A percentile compares a stretch with the other conserved stretches of the same genome.
Conservation (phyloP, 768 basidiomycete genomes). For the Lactarius vividus region DNA sequence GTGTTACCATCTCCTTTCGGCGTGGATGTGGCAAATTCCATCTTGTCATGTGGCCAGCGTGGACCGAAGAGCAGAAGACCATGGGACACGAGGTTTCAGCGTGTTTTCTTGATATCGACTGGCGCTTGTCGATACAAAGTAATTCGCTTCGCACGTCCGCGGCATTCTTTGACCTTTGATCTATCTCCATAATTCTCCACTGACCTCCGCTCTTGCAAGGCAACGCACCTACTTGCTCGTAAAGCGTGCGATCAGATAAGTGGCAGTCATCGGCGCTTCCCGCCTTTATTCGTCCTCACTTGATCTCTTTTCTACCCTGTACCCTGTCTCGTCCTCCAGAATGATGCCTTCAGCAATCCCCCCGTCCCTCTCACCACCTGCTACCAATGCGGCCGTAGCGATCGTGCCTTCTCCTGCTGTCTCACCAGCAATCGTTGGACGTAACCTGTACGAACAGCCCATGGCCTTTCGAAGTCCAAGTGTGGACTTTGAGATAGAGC, state of each 20-base stretch:
- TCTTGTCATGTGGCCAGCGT: conserved; percentile 12
- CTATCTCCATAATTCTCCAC: conserved; percentile 7
- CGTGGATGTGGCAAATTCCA: background rate
- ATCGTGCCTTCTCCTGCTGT: conserved; percentile 26
- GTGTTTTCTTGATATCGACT: conserved; percentile 21
- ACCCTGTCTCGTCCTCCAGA: conserved; percentile 13
- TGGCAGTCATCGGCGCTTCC: conserved; percentile 16
- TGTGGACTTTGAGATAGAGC: conserved; percentile 66
- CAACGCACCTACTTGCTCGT: background rate
- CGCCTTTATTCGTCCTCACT: background rate
- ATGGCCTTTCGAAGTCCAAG: conserved; percentile 44
- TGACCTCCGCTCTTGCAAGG: background rate
- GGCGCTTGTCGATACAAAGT: background rate
- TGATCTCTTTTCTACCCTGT: conserved; percentile 13
- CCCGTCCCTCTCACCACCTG: conserved; percentile 9
- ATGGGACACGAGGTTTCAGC: conserved; percentile 22
- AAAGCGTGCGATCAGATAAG: conserved; percentile 21
- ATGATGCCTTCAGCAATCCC: conserved; percentile 26
- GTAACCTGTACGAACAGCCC: conserved; percentile 20
- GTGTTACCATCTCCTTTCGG: background rate
- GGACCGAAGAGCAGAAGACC: conserved; percentile 6
- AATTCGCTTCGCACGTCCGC: background rate
- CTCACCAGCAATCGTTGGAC: conserved; percentile 24
- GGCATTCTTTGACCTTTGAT: background rate
- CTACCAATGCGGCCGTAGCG: background rate